Percentiles rank a stretch among this genome's conserved stretches.
phyloP scores from a whole-genome alignment of 2,329 filamentous ascomycete species.

The Juglanconis oblonga region DNA sequence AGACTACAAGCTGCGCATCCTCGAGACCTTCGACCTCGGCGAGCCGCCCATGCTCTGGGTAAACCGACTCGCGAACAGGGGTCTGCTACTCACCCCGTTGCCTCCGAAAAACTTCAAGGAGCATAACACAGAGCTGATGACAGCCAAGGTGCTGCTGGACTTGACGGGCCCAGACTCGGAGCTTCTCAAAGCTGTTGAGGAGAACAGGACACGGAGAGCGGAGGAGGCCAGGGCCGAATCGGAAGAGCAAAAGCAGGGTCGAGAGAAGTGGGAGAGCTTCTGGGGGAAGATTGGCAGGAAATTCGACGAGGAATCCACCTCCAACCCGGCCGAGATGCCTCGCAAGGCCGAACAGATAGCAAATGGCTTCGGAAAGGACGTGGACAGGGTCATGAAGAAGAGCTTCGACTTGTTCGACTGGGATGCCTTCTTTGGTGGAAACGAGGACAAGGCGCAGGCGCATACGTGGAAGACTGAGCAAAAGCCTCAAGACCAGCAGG shows the following conservation, averaged over 20 bases:
- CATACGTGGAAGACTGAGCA: neutral
- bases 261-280: neutral
- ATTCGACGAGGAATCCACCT: neutral
- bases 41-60: slow-evolving; percentile 16
- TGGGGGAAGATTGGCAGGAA: neutral
- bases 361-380: neutral
- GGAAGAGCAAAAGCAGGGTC: neutral
- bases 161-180: neutral
- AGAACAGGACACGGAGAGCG: neutral
- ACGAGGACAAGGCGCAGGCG: neutral
- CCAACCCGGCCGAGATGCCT: slow-evolving; percentile 1
- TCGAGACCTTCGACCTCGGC: neutral
- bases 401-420: neutral
- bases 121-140: neutral
- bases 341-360: neutral
- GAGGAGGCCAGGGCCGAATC: neutral
- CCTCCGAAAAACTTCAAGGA: neutral
- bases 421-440: neutral
- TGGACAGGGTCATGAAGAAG: neutral
- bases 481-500: slow-evolving; percentile 1
- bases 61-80: slow-evolving; percentile 11
- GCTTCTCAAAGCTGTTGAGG: neutral
- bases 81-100: slow-evolving; percentile 8
- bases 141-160: neutral
- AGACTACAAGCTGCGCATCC: slow-evolving; percentile 5